A percentile compares a stretch with the other conserved stretches of the same genome.
Evolutionary conservation across 345 rosid genomes (phyloP).

Genomic region (Angophora floribunda): DNA sequence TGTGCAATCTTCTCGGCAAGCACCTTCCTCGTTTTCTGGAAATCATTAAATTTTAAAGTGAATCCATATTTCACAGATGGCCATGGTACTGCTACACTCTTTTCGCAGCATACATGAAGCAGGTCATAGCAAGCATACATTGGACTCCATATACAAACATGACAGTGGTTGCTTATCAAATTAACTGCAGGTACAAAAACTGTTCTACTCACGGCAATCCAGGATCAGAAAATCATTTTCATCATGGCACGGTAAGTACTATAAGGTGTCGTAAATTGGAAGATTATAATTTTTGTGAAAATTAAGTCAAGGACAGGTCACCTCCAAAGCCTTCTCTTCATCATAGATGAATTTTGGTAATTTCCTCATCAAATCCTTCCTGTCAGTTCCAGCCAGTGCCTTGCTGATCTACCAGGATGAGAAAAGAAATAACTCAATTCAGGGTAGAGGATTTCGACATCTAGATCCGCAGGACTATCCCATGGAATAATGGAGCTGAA

Average conservation of each 20-base stretch:
- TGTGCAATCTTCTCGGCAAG: slow-evolving; percentile 83
- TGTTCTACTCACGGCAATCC: not conserved
- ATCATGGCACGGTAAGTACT: not conserved
- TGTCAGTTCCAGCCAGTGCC: slow-evolving; percentile 72
- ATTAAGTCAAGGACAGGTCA: slow-evolving; percentile 2
- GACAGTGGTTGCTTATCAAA: not conserved
- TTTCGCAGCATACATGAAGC: not conserved
- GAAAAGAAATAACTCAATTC: not conserved
- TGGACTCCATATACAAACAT: not conserved
- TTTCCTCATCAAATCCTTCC: slow-evolving; percentile 85
- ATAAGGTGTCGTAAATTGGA: not conserved
- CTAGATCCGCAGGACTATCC: not conserved
- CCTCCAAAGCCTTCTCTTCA: slow-evolving; percentile 95
- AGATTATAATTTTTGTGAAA: not conserved
- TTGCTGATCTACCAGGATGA: slow-evolving; percentile 53
- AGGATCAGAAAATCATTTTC: not conserved
- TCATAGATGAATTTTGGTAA: slow-evolving; percentile 93
- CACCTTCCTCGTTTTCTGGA: slow-evolving; percentile 74
- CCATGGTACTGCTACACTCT: not conserved
- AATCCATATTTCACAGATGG: not conserved
- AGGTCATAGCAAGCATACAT: not conserved
- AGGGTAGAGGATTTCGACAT: not conserved
- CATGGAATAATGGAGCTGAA: not conserved
- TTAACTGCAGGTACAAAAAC: not conserved
- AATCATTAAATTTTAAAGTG: not conserved